These are phyloP conservation scores for Magnolia kwangsiensis DNA, from an alignment of 164 flowering plant genomes.

Conservation along the genomic window DNA sequence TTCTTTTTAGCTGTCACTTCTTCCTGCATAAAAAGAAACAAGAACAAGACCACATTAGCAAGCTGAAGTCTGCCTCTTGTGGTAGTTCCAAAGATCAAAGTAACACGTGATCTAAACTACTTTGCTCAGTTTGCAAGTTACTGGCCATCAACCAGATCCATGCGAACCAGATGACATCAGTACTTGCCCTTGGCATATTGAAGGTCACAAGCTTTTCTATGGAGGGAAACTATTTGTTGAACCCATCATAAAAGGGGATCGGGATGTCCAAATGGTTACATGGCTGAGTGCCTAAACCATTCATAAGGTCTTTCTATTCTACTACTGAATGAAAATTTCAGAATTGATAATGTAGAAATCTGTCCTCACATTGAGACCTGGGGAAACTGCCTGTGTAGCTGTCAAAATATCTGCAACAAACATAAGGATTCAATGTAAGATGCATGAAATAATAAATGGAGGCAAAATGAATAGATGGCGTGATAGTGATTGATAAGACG, in stretches of 20 bases:
- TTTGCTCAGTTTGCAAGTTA: too few relatives aligned
- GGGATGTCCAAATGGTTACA: background rate
- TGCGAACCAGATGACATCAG: too few relatives aligned
- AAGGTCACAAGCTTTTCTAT: background rate
- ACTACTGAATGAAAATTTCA: background rate
- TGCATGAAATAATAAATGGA: background rate
- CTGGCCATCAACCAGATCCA: too few relatives aligned
- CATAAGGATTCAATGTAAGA: background rate
- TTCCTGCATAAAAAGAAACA: slow-evolving; percentile 46
- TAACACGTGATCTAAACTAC: background rate
- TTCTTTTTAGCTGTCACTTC: slow-evolving; percentile 58
- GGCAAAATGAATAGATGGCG: background rate
- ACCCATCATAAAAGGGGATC: background rate
- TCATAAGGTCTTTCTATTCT: background rate
- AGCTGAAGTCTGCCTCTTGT: background rate
- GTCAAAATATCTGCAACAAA: slow-evolving; percentile 70
- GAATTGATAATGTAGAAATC: background rate
- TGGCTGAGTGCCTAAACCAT: background rate
- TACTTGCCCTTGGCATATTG: too few relatives aligned
- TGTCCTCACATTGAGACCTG: slow-evolving; percentile 56
- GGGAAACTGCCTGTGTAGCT: slow-evolving; percentile 61
- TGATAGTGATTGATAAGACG: background rate
- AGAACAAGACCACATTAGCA: background rate
- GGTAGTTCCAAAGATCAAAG: background rate
- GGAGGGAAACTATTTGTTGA: background rate